Conservation (phyloP, 805 yeast genomes). For the Torulaspora maleeae region DNA sequence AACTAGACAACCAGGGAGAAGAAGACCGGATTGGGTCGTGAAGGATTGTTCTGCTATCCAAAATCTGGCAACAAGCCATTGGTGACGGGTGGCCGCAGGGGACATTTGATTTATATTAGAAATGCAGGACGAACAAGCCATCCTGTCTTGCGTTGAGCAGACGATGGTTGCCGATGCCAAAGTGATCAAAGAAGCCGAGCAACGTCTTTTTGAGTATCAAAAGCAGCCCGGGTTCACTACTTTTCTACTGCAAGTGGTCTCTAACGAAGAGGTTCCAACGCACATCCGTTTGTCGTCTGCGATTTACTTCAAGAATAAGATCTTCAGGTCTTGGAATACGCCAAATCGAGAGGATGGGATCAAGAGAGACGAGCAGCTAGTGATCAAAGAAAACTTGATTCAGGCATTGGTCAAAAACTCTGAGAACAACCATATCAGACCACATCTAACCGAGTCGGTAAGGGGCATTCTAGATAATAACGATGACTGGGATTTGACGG, state of each 20-base stretch:
- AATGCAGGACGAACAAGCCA: conserved; percentile 44
- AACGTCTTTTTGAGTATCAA: conserved; percentile 47
- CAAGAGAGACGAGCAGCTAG: conserved; percentile 46
- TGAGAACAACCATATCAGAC: conserved; percentile 42
- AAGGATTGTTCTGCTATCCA: background rate
- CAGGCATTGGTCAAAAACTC: conserved; percentile 45
- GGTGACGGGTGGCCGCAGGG: background rate
- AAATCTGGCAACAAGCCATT: background rate
- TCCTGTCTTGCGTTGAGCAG: conserved; percentile 47
- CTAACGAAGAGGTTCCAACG: conserved; percentile 41
- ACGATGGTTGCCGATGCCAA: conserved; percentile 50
- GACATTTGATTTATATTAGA: background rate
- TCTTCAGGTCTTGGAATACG: conserved; percentile 50
- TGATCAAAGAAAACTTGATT: conserved; percentile 51
- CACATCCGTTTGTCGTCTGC: conserved; percentile 56
- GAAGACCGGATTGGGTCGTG: background rate
- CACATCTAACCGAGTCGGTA: conserved; percentile 55
- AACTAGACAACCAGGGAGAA: background rate
- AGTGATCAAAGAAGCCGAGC: conserved; percentile 50
- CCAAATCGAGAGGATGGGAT: conserved; percentile 32
- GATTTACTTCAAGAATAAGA: conserved; percentile 63
- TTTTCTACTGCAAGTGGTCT: conserved; percentile 47
- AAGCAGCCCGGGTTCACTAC: conserved; percentile 55
- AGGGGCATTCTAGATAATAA: conserved; percentile 49
- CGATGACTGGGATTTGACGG: conserved; percentile 36